Base-by-base conservation (phyloP, 805 yeast genomes). In the Blastobotrys terrestris region DNA sequence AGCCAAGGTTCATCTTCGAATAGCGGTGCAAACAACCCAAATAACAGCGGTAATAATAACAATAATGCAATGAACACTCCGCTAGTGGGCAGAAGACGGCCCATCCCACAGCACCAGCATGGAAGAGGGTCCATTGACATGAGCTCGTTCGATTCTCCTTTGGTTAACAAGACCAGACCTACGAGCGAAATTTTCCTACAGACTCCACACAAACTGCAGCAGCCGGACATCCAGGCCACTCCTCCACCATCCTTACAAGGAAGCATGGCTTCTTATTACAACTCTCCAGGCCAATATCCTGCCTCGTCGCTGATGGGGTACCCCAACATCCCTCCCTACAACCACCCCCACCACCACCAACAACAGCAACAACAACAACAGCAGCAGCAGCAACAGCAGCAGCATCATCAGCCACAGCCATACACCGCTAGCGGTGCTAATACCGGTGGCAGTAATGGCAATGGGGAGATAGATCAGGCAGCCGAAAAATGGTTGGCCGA, bases 401-500 rank as follows among this genome's bases (percentile, higher is more conserved):
- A n/a, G 7, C 44, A 41, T 3, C 46, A 43, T 19, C 26, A 18
- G 45, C 45, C 11, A 6, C 26, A 11, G 35, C 35, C 35, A 26
- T 11, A 26, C 5, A 5, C 45, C 4, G 4, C 26, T 5, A 44
- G 39, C 31, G 20, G 41, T 31, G 42, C 26, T 14, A 41, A 16
- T 19, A 20, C 54, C 8, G 40, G 31, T n/a, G 48, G 51, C n/a
- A 13, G 20, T 31, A 31, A 31, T 8, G 26, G 19, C 3, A 43
- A 41, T 41, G 41, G 35, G 26, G 49, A 56, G 43, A 43, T 54
- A n/a, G 63, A 61, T 31, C 55, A 43, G 49, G 62, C 64, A 3
- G 65, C 67, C 31, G 66, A 63, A 50, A 57, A 63, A 49, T 65
- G 69, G 68, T 62, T 67, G 50, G 63, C 66, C n/a, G 70, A 67